Percentiles rank a stretch among this genome's conserved stretches.
These are phyloP conservation scores for Penicillium maclennaniae DNA, from an alignment of 495 filamentous ascomycete genomes.

Conservation along the genomic window DNA sequence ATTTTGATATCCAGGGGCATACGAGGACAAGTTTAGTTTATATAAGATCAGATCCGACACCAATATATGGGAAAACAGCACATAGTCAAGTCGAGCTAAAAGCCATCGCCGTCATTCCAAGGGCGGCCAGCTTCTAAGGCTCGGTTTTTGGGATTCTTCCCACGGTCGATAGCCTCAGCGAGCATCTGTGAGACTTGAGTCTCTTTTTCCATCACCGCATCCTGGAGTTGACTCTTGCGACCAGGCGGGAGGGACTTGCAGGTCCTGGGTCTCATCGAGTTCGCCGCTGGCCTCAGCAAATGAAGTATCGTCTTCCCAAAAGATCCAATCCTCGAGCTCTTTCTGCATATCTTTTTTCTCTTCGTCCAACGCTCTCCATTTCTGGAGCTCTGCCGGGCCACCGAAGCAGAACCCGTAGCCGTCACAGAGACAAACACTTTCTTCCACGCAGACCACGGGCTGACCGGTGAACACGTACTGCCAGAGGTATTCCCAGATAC, in stretches of 20 bases:
- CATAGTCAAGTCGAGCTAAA: conserved; percentile 17
- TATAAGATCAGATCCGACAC: not conserved
- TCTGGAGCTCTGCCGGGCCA: conserved; percentile 47
- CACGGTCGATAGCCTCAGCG: conserved; percentile 45
- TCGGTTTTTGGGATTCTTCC: conserved; percentile 47
- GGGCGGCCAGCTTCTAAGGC: conserved; percentile 50
- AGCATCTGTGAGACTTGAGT: conserved; percentile 33
- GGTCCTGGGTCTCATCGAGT: conserved; percentile 26
- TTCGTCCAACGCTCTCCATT: conserved; percentile 41
- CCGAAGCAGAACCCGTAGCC: conserved; percentile 78
- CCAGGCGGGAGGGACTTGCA: conserved; percentile 39
- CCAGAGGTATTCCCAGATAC: conserved; percentile 76
- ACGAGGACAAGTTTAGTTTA: not conserved
- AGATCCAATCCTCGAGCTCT: conserved; percentile 47
- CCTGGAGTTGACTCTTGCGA: conserved; percentile 26
- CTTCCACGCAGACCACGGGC: conserved; percentile 56
- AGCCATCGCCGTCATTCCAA: conserved; percentile 54
- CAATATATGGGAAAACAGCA: not conserved
- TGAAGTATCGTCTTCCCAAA: conserved; percentile 34
- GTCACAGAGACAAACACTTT: conserved; percentile 72
- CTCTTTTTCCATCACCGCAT: conserved; percentile 26
- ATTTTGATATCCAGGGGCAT: not conserved
- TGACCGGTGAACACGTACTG: conserved; percentile 63
- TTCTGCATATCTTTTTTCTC: conserved; percentile 41
- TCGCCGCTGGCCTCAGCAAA: conserved; percentile 28